Conservation (phyloP, 108 stramenopile species). For the Cyclotella kingstonii region DNA sequence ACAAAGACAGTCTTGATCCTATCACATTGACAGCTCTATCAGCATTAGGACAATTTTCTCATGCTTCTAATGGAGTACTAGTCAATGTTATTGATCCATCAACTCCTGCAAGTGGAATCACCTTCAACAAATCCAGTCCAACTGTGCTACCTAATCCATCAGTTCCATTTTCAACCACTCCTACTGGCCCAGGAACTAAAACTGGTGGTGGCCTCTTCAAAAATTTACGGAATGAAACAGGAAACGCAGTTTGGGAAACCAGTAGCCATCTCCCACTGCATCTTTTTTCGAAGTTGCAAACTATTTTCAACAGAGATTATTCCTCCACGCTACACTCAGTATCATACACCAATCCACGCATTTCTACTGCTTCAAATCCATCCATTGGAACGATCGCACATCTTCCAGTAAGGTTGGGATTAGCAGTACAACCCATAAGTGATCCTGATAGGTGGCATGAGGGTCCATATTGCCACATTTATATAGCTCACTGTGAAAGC, state of each 20-base stretch:
- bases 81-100: conserved; percentile 83
- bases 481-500: conserved; percentile 65
- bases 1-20: conserved; percentile 8
- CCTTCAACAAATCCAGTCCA: conserved; percentile 13
- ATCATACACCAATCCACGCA: conserved; percentile 55
- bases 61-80: conserved; percentile 19
- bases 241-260: conserved; percentile 1
- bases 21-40: conserved; percentile 24
- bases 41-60: conserved; percentile 17
- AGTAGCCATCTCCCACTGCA: neutral
- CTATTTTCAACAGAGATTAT: conserved; percentile 49
- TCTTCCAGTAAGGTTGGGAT: conserved; percentile 48
- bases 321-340: conserved; percentile 59
- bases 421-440: conserved; percentile 32
- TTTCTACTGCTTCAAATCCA: conserved; percentile 4
- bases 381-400: conserved; percentile 39
- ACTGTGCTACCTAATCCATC: conserved; percentile 6
- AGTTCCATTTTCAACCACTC: neutral
- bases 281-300: conserved; percentile 49
- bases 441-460: conserved; percentile 76
- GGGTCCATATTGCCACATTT: conserved; percentile 76
- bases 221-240: conserved; percentile 1
- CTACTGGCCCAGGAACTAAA: neutral
- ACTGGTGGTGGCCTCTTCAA: neutral
- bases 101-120: conserved; percentile 25